Evolutionary conservation across 1,139 yeast species (phyloP).

Genomic region (Tardiomyces depauwii): DNA sequence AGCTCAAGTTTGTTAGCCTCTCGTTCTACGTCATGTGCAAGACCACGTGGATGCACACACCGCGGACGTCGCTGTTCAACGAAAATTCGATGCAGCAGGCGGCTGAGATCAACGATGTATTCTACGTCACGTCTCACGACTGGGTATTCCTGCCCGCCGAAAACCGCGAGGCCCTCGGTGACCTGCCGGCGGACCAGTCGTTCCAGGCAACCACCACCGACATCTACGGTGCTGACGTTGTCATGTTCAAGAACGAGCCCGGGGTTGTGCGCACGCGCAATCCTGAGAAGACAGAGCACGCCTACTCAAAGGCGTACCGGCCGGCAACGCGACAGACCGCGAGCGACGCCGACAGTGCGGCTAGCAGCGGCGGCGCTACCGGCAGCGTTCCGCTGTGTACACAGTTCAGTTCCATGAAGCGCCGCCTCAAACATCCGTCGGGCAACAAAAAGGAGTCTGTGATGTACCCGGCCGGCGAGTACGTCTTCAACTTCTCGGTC

Average conservation of each 20-base stretch:
- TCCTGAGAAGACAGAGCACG: not conserved
- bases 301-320: not conserved
- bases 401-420: conserved; percentile 12
- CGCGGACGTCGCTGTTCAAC: conserved; percentile 10
- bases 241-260: conserved; percentile 14
- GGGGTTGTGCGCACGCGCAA: conserved; percentile 6
- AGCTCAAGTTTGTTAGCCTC: conserved; percentile 51
- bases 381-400: conserved; percentile 6
- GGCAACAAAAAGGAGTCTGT: conserved; percentile 16
- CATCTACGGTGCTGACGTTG: conserved; percentile 25
- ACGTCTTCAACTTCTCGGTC: conserved; percentile 65
- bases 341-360: not conserved
- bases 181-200: not conserved
- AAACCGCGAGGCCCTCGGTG: conserved; percentile 6
- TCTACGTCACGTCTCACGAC: conserved; percentile 22
- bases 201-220: conserved; percentile 8
- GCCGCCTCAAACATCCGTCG: conserved; percentile 12
- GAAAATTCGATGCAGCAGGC: conserved; percentile 15
- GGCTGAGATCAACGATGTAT: conserved; percentile 23
- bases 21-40: conserved; percentile 55
- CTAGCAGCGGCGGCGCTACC: not conserved
- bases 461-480: conserved; percentile 57
- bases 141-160: conserved; percentile 24
- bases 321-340: not conserved
- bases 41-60: conserved; percentile 78